phyloP scores from a whole-genome alignment of 2,329 filamentous ascomycete species.

The Trichoderma asperellum region DNA sequence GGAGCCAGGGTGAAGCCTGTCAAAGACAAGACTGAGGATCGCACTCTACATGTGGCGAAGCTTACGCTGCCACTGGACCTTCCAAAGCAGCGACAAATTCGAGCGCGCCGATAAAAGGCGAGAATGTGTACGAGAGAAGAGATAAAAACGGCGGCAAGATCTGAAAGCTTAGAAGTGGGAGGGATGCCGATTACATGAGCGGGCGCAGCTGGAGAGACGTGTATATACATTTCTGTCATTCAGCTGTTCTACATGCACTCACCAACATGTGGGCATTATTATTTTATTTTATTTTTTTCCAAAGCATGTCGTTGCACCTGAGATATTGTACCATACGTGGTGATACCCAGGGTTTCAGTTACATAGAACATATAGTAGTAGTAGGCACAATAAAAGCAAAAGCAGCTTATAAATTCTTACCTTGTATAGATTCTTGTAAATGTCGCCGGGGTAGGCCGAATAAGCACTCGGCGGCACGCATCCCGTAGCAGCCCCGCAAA shows the following conservation, averaged over 20 bases:
- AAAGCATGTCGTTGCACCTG: neutral
- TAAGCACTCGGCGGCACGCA: neutral
- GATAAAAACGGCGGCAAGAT: neutral
- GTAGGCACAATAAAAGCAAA: neutral
- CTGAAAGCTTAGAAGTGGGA: neutral
- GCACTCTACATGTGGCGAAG: constrained; percentile 62
- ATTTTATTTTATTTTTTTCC: neutral
- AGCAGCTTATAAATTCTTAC: neutral
- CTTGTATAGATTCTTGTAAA: neutral
- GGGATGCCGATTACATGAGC: constrained; percentile 2
- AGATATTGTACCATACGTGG: neutral
- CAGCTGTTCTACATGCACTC: constrained; percentile 1
- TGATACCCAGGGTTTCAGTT: neutral
- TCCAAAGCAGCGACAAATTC: constrained; percentile 61
- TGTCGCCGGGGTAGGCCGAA: neutral
- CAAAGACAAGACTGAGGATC: constrained; percentile 65
- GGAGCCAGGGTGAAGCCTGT: constrained; percentile 68
- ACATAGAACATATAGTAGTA: neutral
- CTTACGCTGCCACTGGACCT: constrained; percentile 81
- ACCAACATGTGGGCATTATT: neutral
- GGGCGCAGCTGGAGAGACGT: constrained; percentile 3
- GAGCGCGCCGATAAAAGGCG: constrained; percentile 34
- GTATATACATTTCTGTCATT: constrained; percentile 5
- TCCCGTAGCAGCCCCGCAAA: constrained; percentile 16
- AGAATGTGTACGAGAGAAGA: neutral